These are phyloP conservation scores for Fusarium sp. DNA, from an alignment of 2,329 filamentous ascomycete genomes.

Conservation along the genomic window DNA sequence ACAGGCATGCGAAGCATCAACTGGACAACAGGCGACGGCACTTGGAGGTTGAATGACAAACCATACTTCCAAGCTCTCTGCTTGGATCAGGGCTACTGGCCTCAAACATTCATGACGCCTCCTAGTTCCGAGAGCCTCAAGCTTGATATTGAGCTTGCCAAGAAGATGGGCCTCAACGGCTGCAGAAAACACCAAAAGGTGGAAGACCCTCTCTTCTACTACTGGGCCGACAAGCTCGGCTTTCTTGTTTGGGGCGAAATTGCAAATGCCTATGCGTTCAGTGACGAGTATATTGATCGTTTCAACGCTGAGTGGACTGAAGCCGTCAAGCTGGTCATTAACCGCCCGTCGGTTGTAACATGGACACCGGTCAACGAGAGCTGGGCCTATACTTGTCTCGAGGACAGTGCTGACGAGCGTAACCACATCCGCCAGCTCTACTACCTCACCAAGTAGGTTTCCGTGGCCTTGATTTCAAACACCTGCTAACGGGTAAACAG, in stretches of 20 bases:
- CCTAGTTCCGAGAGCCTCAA: constrained; percentile 58
- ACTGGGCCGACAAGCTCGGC: constrained; percentile 68
- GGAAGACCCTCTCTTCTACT: constrained; percentile 67
- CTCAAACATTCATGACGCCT: constrained; percentile 67
- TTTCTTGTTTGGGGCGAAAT: constrained; percentile 72
- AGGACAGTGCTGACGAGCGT: constrained; percentile 64
- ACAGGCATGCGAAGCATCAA: constrained; percentile 68
- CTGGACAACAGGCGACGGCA: constrained; percentile 66
- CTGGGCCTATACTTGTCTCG: constrained; percentile 70
- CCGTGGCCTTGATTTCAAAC: constrained; percentile 27
- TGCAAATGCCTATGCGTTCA: constrained; percentile 71
- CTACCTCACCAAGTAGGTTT: constrained; percentile 66
- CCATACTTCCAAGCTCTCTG: constrained; percentile 69
- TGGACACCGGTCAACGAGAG: constrained; percentile 73
- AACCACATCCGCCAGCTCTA: constrained; percentile 72
- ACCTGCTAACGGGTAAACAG: constrained; percentile 34
- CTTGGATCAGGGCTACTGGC: constrained; percentile 72
- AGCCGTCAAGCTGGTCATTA: constrained; percentile 69
- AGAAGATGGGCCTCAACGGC: constrained; percentile 71
- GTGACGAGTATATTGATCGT: constrained; percentile 63
- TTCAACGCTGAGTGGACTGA: constrained; percentile 73
- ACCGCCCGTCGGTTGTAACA: constrained; percentile 69
- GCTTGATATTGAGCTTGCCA: constrained; percentile 63
- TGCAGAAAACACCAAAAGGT: constrained; percentile 73
- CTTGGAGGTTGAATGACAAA: constrained; percentile 66